These are phyloP conservation scores for Amborella trichopoda DNA, from an alignment of 164 flowering plant genomes.

Conservation along the genomic window DNA sequence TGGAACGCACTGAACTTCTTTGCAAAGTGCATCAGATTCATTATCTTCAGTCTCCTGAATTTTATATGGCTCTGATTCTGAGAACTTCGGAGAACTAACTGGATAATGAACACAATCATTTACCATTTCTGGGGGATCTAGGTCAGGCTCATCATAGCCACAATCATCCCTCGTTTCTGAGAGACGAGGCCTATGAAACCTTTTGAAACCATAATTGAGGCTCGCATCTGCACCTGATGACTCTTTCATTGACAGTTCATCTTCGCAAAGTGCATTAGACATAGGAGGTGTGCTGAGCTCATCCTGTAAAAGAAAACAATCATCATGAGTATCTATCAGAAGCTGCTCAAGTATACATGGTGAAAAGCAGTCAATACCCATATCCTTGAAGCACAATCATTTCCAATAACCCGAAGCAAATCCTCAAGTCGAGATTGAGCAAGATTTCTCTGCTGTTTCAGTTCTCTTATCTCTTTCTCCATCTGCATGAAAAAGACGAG, in stretches of 20 bases:
- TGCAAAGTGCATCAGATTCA: slow-evolving; percentile 40
- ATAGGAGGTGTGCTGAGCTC: slow-evolving; percentile 10
- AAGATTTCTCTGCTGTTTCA: slow-evolving; percentile 64
- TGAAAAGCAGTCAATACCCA: no score
- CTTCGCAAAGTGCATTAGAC: slow-evolving; percentile 14
- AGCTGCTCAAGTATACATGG: no score
- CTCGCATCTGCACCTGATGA: slow-evolving; percentile 21
- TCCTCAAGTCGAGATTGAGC: slow-evolving; percentile 84
- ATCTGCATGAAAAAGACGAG: slow-evolving; percentile 33
- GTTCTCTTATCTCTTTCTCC: slow-evolving; percentile 75
- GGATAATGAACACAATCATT: slow-evolving; percentile 32
- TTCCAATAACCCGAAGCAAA: slow-evolving; percentile 41
- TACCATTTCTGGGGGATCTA: slow-evolving; percentile 17
- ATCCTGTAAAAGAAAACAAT: slow-evolving; percentile 16
- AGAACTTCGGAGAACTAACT: slow-evolving; percentile 16
- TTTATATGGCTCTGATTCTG: no score
- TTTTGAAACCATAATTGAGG: slow-evolving; percentile 16
- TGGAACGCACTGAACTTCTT: slow-evolving; percentile 63
- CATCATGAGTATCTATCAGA: no score
- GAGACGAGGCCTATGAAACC: slow-evolving; percentile 9
- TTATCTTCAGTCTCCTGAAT: no score
- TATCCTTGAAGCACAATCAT: slow-evolving; percentile 31
- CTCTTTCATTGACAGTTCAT: slow-evolving; percentile 25
- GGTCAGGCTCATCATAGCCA: slow-evolving; percentile 6
- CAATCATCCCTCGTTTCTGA: slow-evolving; percentile 8